Base-by-base conservation (phyloP, 2,329 filamentous ascomycete species). In the Samsoniella hepiali region DNA sequence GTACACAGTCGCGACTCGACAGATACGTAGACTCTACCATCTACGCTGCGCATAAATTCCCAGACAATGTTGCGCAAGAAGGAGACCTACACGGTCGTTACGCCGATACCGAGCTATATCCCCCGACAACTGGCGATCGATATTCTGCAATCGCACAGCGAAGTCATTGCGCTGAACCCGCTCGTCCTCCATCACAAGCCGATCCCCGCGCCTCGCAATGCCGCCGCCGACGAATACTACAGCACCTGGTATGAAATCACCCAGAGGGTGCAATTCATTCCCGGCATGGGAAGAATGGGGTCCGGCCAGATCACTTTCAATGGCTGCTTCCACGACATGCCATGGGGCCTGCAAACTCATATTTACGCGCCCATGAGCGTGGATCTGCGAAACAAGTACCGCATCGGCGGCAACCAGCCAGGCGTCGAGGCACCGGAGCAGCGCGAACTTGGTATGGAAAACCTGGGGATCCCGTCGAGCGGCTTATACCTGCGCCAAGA, bases 231-330 rank as follows among this genome's bases (percentile, higher is more conserved):
- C 74, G 88, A 91, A 74, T 91, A 82, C 76, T 91, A 88, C 75
- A 86, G 86, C 66, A 88, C 88, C 36, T 91, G 88, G 88, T 91
- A 91, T 73, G 87, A 90, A 74, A 90, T 91, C 70, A 83, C 78
- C 63, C 83, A 91, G 79, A 83, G 86, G 69, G 87, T 91, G 65
- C 87, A 89, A 72, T 85, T 86, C 68, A 76, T 90, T 6, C 88
- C 88, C 0, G 88, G 88, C 40, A 76, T 89, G 62, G 88, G 88
- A 67, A 85, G 80, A 74, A 79, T 88, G 65, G 87, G 87, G 31
- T 84, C 85, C 3, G 83, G 86, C 71, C 84, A 85, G 70, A 88
- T 91, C 74, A 82, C 79, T 54, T 91, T 91, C 77, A 88, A 86
- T 65, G 88, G 86, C 65, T 89, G 87, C 71, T 91, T 91, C 72